These are phyloP conservation scores for Paecilomyces fulvus DNA, from an alignment of 2,329 filamentous ascomycete species.

Conservation along the genomic window DNA sequence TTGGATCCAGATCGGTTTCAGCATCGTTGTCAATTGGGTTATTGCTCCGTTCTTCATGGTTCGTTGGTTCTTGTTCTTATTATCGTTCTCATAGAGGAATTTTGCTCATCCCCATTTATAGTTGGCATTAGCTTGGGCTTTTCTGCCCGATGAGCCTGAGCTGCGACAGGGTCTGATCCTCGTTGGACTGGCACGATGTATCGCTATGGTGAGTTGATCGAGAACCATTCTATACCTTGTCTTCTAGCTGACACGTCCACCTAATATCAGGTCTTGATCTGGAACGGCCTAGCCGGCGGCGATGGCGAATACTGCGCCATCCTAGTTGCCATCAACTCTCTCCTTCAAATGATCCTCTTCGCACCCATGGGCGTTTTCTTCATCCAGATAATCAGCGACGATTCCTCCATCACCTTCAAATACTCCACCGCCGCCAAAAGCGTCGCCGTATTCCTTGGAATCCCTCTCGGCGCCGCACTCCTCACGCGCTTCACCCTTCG, in stretches of 20 bases:
- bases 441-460: slow-evolving; percentile 76
- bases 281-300: slow-evolving; percentile 69
- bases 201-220: slow-evolving; percentile 61
- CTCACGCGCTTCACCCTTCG: slow-evolving; percentile 60
- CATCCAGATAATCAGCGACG: slow-evolving; percentile 58
- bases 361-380: slow-evolving; percentile 62
- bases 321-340: slow-evolving; percentile 65
- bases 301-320: slow-evolving; percentile 77
- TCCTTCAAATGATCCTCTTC: slow-evolving; percentile 68
- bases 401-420: slow-evolving; percentile 36
- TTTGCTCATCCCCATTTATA: slow-evolving; percentile 28
- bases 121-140: slow-evolving; percentile 44
- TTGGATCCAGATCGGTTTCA: slow-evolving; percentile 74
- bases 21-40: slow-evolving; percentile 72
- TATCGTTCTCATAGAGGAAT: not conserved
- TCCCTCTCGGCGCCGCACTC: slow-evolving; percentile 71
- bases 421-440: slow-evolving; percentile 68
- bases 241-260: slow-evolving; percentile 1
- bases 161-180: slow-evolving; percentile 62
- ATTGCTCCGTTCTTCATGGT: slow-evolving; percentile 77
- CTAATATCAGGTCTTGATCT: slow-evolving; percentile 57
- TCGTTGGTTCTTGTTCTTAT: slow-evolving; percentile 6
- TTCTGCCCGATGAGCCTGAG: slow-evolving; percentile 42
- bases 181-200: slow-evolving; percentile 76
- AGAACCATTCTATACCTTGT: not conserved